Evolutionary conservation across 2,329 filamentous ascomycete species (phyloP), one percentile per base, ranked within the genome.

Genomic region (Monilinia fructicola): DNA sequence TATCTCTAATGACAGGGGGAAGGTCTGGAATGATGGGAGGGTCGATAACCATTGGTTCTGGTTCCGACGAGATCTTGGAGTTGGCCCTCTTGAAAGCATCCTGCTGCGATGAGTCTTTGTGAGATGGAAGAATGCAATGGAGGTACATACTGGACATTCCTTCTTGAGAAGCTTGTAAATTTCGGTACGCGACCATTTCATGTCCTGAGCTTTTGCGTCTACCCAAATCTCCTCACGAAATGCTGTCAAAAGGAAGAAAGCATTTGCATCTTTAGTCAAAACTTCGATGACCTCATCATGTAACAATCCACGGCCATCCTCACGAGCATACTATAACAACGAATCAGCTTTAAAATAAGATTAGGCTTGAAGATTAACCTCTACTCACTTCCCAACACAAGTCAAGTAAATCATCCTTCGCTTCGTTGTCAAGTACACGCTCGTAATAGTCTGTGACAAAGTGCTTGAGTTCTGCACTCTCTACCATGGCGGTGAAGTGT

Each of bases 381-480:
- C 26, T 44, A 60, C 64, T 50, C 28, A 65, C 64, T 59, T 65
- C 64, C 64, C 64, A 65, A 14, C 42, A 60, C 9, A 65, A 16
- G 18, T 65, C 44, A 26, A 4, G 12, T 21, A 65, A n/a, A n/a
- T 53, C 54, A 60, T 65, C 64, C 14, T 60, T 35, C 18, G 21
- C 38, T 12, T 60, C 54, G 10, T 5, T n/a, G n/a, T 21, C 48
- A n/a, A 52, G 12, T 42, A 65, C 64, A 23, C 54, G 54, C 18
- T 60, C 40, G n/a, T 65, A 65, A n/a, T 60, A 65, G 60, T 65
- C 64, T 18, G 54, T 65, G n/a, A 65, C 35, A 42, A 65, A 65
- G n/a, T 65, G 54, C 46, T 60, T 65, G 18, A 65, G 48, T 21
- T 65, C 64, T 12, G 64, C 64, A 53, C 64, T 65, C 23, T 38